Percentiles rank a stretch among this genome's conserved stretches.
These are phyloP conservation scores for Coelomomyces lativittatus DNA, from an alignment of 371 early-diverging fungal genomes.

Conservation along the genomic window DNA sequence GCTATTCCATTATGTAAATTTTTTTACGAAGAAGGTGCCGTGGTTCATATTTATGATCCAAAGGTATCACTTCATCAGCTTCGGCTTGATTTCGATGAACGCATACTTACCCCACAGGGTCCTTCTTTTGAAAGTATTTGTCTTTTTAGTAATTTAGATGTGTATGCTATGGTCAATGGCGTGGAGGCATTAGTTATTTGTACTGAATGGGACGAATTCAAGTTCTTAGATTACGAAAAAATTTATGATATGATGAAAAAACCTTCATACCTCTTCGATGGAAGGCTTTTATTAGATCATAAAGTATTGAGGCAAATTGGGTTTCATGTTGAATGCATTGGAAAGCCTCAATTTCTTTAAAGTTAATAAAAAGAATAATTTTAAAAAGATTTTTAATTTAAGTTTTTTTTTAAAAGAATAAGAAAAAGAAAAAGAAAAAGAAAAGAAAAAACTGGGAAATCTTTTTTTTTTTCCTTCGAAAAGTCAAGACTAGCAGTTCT, in stretches of 20 bases:
- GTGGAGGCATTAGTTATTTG: conserved; percentile 69
- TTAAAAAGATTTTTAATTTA: no score
- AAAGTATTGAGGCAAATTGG: conserved; percentile 56
- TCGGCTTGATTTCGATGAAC: conserved; percentile 52
- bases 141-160: not conserved
- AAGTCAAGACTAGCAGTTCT: no score
- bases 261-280: conserved; percentile 85
- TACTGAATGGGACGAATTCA: conserved; percentile 90
- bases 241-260: conserved; percentile 60
- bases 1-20: conserved; percentile 66
- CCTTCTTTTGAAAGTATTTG: conserved; percentile 12
- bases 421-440: no score
- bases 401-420: no score
- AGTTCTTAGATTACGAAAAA: conserved; percentile 48
- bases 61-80: conserved; percentile 69
- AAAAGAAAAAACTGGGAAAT: no score
- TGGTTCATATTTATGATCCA: conserved; percentile 72
- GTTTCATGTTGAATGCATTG: conserved; percentile 64
- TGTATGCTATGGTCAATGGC: conserved; percentile 12
- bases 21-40: conserved; percentile 62
- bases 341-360: no score
- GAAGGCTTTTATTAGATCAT: conserved; percentile 64
- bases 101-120: conserved; percentile 44
- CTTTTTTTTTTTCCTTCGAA: no score
- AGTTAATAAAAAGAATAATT: no score